phyloP scores from a whole-genome alignment of 192 early-diverging fungal species.

The Thoreauomyces humboldtii region DNA sequence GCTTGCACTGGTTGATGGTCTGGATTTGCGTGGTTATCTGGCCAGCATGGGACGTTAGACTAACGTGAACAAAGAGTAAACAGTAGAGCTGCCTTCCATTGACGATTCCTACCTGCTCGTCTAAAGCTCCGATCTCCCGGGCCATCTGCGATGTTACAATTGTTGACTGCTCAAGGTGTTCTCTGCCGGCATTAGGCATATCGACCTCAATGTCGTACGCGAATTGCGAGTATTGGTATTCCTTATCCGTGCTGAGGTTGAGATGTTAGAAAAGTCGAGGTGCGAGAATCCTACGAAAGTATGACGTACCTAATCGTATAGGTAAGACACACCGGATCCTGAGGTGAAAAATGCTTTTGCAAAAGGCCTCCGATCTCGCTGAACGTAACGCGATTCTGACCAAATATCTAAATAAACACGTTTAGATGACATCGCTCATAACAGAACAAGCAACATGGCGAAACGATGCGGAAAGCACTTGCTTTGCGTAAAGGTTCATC shows the following conservation, averaged over 20 bases:
- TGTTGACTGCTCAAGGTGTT: constrained; percentile 47
- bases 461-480: too few species aligned
- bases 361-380: constrained; percentile 81
- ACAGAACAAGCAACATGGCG: too few species aligned
- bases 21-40: constrained; percentile 29
- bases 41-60: not conserved
- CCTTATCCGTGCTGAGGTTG: constrained; percentile 63
- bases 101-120: constrained; percentile 43
- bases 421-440: too few species aligned
- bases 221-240: constrained; percentile 66
- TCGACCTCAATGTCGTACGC: constrained; percentile 95
- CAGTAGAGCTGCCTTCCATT: not conserved
- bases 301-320: constrained; percentile 74
- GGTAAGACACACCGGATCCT: constrained; percentile 85
- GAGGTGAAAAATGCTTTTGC: constrained; percentile 66
- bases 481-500: constrained; percentile 72
- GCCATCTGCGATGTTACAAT: constrained; percentile 16
- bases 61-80: not conserved
- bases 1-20: constrained; percentile 78
- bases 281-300: not conserved
- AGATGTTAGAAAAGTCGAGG: not conserved
- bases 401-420: constrained; percentile 57
- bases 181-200: constrained; percentile 69
- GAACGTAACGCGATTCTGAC: constrained; percentile 66
- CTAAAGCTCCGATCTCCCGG: constrained; percentile 40